A percentile compares a stretch with the other conserved stretches of the same genome.
Conservation (phyloP, 768 basidiomycete species). For the Macrocybe gigantea region DNA sequence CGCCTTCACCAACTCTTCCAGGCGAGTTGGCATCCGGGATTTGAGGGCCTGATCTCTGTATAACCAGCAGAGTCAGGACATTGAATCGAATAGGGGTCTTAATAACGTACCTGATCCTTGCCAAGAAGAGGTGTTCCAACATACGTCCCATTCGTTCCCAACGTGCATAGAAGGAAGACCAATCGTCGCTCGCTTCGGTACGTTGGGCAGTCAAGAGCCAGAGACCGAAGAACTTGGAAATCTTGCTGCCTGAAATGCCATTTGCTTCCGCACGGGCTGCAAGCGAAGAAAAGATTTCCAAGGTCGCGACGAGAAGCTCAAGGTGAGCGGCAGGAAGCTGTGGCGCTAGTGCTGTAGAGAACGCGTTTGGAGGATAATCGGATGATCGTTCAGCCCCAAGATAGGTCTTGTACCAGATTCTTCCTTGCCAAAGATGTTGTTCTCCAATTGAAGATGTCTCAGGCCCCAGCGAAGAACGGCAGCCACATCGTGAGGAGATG, state of each 20-base stretch:
- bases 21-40: slow-evolving; percentile 59
- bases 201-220: slow-evolving; percentile 59
- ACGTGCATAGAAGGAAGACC: slow-evolving; percentile 59
- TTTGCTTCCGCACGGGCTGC: slow-evolving; percentile 70
- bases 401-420: slow-evolving; percentile 69
- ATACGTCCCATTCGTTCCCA: slow-evolving; percentile 74
- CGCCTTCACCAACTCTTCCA: slow-evolving; percentile 60
- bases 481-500: slow-evolving; percentile 72
- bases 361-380: slow-evolving; percentile 59
- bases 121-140: slow-evolving; percentile 72
- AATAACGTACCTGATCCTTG: slow-evolving; percentile 54
- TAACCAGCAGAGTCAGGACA: slow-evolving; percentile 4
- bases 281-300: slow-evolving; percentile 63
- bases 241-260: slow-evolving; percentile 72
- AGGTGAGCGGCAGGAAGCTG: slow-evolving; percentile 51
- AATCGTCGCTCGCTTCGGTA: slow-evolving; percentile 47
- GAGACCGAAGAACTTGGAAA: slow-evolving; percentile 66
- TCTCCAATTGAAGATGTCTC: slow-evolving; percentile 64
- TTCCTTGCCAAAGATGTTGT: slow-evolving; percentile 52
- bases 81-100: not conserved
- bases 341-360: slow-evolving; percentile 57
- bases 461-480: slow-evolving; percentile 79
- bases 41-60: slow-evolving; percentile 52
- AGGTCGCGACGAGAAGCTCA: slow-evolving; percentile 48
- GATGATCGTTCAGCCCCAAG: slow-evolving; percentile 50